phyloP scores from a whole-genome alignment of 2,329 filamentous ascomycete genomes.

The Simplicillium aogashimaense region DNA sequence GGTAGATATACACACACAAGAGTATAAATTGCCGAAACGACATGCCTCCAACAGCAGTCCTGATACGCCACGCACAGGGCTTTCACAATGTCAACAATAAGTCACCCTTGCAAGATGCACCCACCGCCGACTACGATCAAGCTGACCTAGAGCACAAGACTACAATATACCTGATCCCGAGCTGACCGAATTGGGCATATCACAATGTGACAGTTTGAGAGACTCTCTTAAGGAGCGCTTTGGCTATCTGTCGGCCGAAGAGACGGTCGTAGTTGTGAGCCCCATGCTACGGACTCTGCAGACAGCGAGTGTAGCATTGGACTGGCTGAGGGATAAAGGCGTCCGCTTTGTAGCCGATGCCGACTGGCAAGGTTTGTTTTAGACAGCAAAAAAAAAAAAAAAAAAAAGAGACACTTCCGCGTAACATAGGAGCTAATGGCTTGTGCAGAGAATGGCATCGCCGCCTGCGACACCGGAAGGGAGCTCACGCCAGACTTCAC shows the following conservation, averaged over 20 bases:
- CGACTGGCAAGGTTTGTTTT: slow-evolving; percentile 49
- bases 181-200: slow-evolving; percentile 36
- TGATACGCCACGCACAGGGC: slow-evolving; percentile 81
- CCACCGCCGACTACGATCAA: slow-evolving; percentile 4
- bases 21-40: no score
- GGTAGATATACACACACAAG: no score
- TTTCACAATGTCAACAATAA: slow-evolving; percentile 44
- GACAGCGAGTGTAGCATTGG: slow-evolving; percentile 47
- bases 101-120: slow-evolving; percentile 15
- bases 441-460: slow-evolving; percentile 36
- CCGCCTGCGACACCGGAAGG: slow-evolving; percentile 52
- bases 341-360: slow-evolving; percentile 47
- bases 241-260: slow-evolving; percentile 14
- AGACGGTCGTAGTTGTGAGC: slow-evolving; percentile 47
- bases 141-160: slow-evolving; percentile 28
- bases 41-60: slow-evolving; percentile 55
- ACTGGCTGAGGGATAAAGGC: slow-evolving; percentile 45
- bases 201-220: slow-evolving; percentile 36
- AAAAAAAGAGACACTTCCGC: neutral
- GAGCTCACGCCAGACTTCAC: no score
- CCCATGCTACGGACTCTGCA: slow-evolving; percentile 58
- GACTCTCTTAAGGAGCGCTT: slow-evolving; percentile 30
- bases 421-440: neutral
- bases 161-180: slow-evolving; percentile 38
- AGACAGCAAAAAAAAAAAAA: neutral